Base-by-base conservation (phyloP, 2,329 filamentous ascomycete species). In the Sporothrix luriei region DNA sequence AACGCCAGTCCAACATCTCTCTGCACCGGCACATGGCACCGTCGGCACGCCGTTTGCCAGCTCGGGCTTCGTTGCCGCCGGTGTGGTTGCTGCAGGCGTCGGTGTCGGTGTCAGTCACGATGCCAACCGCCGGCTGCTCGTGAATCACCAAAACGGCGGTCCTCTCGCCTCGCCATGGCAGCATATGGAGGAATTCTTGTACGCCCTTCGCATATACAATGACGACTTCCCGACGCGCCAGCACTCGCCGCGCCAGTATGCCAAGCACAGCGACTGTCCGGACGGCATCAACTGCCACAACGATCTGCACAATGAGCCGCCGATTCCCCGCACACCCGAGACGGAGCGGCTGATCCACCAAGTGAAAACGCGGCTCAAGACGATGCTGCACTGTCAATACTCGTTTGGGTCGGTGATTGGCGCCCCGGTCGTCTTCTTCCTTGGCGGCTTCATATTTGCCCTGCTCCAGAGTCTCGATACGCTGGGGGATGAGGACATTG, bases 331-430 rank as follows among this genome's bases (percentile, higher is more conserved):
- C 16, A 72, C 69, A 0, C n/a, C 10, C 0, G 65, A 71, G 43
- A 71, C 66, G 1, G 55, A 72, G 11, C 48, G 49, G 4, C 38
- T 68, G 1, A 72, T 75, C 7, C 33, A 38, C 5, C 70, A 72
- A 43, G 71, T 71, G 1, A 76, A 75, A 46, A 75, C 70, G 11
- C 70, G 73, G 3, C 71, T 76, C 1, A 73, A 73, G 40, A 72
- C 74, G 2, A 76, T 76, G 75, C 51, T 76, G 43, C 74, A 72
- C 46, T 75, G 73, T 48, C 75, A 76, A 38, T 74, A 73, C 29
- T 74, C 74, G 0, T 77, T 77, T 68, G 76, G 76, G 0, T 74
- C 74, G 0, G 69, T 74, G 9, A 73, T 77, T 6, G 76, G 76
- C 0, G 74, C 75, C 1, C 76, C 76, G 0, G 73, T 76, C 0